Conservation (phyloP, 2,329 filamentous ascomycete genomes). For the Grosmannia huntii region DNA sequence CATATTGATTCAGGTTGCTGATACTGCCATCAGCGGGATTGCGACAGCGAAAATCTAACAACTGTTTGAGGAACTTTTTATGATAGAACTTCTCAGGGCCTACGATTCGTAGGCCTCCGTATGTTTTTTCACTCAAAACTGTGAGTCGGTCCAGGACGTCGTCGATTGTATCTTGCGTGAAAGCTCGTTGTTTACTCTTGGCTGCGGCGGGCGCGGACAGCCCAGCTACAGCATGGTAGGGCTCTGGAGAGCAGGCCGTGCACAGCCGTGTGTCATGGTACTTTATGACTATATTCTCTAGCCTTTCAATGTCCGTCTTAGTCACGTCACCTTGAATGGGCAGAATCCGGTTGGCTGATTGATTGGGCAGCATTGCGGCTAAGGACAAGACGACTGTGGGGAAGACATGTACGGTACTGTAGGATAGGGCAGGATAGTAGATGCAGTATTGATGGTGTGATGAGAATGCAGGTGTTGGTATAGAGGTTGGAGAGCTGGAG, state of each 20-base stretch:
- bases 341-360: neutral
- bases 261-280: neutral
- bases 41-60: constrained; percentile 2
- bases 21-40: neutral
- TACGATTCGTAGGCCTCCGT: neutral
- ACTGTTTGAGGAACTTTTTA: no score
- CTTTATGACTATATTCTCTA: neutral
- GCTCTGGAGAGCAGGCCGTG: neutral
- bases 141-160: neutral
- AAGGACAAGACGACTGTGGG: neutral
- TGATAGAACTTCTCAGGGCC: neutral
- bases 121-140: neutral
- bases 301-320: neutral
- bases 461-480: no score
- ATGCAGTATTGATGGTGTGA: neutral
- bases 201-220: neutral
- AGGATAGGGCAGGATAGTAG: neutral
- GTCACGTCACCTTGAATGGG: neutral
- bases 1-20: neutral
- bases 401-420: neutral
- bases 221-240: neutral
- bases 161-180: neutral
- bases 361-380: neutral
- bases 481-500: no score
- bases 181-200: neutral